These are phyloP conservation scores for Claviceps sp. DNA, from an alignment of 2,329 filamentous ascomycete genomes.

Conservation along the genomic window DNA sequence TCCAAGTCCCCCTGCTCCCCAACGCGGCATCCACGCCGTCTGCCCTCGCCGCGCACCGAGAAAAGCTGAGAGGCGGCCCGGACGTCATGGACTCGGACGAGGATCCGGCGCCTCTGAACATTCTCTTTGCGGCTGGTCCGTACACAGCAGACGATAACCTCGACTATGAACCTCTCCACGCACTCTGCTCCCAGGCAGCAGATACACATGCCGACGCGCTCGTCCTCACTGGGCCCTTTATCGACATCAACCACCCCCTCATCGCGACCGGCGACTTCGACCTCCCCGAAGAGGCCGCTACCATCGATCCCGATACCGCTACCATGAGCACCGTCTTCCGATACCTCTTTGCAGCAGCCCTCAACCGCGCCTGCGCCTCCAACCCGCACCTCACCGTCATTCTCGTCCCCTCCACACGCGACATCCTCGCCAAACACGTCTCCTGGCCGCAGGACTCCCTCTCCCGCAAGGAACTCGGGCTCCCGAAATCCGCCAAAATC, in stretches of 20 bases:
- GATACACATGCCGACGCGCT: constrained; percentile 65
- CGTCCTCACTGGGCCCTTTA: constrained; percentile 73
- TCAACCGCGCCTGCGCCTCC: constrained; percentile 55
- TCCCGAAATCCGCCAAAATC: constrained; percentile 63
- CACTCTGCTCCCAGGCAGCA: constrained; percentile 65
- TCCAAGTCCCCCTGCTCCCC: constrained; percentile 61
- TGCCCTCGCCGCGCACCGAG: constrained; percentile 53
- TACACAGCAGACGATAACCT: constrained; percentile 90
- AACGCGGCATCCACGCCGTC: constrained; percentile 56
- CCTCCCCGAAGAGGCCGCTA: constrained; percentile 51
- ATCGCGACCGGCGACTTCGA: constrained; percentile 72
- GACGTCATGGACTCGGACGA: constrained; percentile 44
- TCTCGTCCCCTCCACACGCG: constrained; percentile 70
- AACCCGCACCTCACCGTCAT: constrained; percentile 72
- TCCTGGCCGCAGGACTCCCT: constrained; percentile 65
- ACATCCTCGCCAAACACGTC: constrained; percentile 69
- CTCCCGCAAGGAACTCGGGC: constrained; percentile 54
- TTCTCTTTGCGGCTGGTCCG: constrained; percentile 71
- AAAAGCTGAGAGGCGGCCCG: constrained; percentile 51
- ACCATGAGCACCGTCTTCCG: constrained; percentile 77
- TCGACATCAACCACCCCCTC: constrained; percentile 83
- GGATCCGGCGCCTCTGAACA: constrained; percentile 52
- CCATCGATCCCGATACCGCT: constrained; percentile 60
- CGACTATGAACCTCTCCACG: constrained; percentile 74
- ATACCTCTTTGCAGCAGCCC: constrained; percentile 58